These are phyloP conservation scores for Blastobotrys apis DNA, from an alignment of 1,139 yeast species.

Conservation along the genomic window DNA sequence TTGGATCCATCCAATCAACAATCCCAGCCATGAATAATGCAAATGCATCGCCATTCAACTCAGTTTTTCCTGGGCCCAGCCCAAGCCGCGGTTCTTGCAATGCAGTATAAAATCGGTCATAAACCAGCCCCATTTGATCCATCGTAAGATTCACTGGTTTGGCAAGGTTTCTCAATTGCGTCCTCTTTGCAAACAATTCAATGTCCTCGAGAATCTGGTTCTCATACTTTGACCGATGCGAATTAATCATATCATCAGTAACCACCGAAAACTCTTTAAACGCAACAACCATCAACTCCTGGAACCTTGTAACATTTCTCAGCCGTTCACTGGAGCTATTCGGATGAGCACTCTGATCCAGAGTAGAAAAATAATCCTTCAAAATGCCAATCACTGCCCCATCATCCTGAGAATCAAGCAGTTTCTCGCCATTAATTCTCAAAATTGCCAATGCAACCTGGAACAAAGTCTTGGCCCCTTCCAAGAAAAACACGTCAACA, in stretches of 20 bases:
- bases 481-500: slow-evolving; percentile 83
- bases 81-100: slow-evolving; percentile 72
- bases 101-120: slow-evolving; percentile 80
- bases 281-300: slow-evolving; percentile 84
- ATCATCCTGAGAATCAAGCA: slow-evolving; percentile 80
- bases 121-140: slow-evolving; percentile 62
- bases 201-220: slow-evolving; percentile 78
- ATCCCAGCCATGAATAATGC: slow-evolving; percentile 70
- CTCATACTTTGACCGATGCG: slow-evolving; percentile 67
- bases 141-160: slow-evolving; percentile 57
- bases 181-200: slow-evolving; percentile 84
- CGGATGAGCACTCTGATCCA: slow-evolving; percentile 81
- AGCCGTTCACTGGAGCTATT: slow-evolving; percentile 60
- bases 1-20: slow-evolving; percentile 63
- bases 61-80: slow-evolving; percentile 43
- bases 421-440: slow-evolving; percentile 78
- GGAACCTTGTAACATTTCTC: slow-evolving; percentile 74
- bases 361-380: slow-evolving; percentile 71
- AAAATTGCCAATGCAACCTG: slow-evolving; percentile 91
- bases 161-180: slow-evolving; percentile 82
- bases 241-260: slow-evolving; percentile 67
- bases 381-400: slow-evolving; percentile 84
- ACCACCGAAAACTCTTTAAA: slow-evolving; percentile 83
- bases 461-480: slow-evolving; percentile 85
- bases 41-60: slow-evolving; percentile 73